phyloP scores from a whole-genome alignment of 495 filamentous ascomycete genomes.

The Apiosordaria backusii region DNA sequence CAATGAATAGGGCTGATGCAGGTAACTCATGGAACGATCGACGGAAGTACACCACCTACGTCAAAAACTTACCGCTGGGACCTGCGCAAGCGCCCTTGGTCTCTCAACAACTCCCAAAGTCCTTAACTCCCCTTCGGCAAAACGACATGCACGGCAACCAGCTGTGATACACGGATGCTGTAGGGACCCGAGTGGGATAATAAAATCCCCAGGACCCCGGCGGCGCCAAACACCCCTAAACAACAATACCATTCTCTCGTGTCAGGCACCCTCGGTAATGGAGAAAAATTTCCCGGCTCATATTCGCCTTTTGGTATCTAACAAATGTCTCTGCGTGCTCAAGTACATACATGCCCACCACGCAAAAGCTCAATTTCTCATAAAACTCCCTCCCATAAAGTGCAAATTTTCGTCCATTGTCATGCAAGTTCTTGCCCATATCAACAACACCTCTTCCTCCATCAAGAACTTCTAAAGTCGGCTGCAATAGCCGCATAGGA shows the following conservation, averaged over 20 bases:
- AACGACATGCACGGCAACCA: conserved; percentile 14
- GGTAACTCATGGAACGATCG: conserved; percentile 3
- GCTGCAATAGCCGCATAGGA: too few relatives aligned
- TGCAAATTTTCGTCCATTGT: conserved; percentile 13
- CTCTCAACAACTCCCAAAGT: not conserved
- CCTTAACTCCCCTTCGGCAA: conserved; percentile 2
- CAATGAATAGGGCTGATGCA: not conserved
- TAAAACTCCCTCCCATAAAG: conserved; percentile 9
- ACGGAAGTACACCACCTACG: conserved; percentile 3
- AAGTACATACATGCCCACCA: conserved; percentile 21
- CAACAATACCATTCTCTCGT: too few relatives aligned
- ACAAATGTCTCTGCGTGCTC: conserved; percentile 13
- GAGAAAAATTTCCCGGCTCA: not conserved
- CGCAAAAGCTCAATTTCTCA: conserved; percentile 7
- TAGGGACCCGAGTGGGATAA: not conserved
- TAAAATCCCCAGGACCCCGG: not conserved
- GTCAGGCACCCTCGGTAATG: too few relatives aligned
- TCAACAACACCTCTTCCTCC: not conserved
- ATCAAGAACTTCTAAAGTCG: not conserved
- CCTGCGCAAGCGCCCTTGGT: conserved; percentile 20
- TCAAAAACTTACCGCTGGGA: not conserved
- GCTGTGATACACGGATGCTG: conserved; percentile 15
- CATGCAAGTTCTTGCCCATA: conserved; percentile 11
- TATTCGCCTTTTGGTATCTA: conserved; percentile 27
- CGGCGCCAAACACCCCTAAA: not conserved